Evolutionary conservation across 2,329 filamentous ascomycete genomes (phyloP).

Genomic region (Trichoderma atrobrunneum): DNA sequence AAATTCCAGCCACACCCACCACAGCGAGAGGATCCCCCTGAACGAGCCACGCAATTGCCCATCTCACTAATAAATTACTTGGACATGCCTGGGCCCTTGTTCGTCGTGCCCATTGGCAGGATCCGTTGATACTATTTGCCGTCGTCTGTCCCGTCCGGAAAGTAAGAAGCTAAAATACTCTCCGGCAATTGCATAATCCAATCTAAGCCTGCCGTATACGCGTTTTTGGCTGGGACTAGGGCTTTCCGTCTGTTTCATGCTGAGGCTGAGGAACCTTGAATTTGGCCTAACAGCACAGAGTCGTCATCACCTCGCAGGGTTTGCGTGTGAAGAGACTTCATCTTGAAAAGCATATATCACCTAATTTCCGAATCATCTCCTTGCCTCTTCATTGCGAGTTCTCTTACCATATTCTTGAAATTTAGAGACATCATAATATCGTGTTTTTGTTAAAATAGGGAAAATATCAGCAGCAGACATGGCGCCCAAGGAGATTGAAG

Average conservation of each 20-base stretch:
- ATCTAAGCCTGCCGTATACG: neutral
- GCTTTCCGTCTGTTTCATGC: neutral
- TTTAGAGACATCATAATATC: neutral
- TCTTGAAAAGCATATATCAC: neutral
- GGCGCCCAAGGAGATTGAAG: conserved; percentile 38
- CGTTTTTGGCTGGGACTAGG: neutral
- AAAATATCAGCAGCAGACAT: neutral
- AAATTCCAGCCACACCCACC: conserved; percentile 7
- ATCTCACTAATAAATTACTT: neutral
- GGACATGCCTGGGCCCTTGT: neutral
- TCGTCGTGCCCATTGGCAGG: conserved; percentile 7
- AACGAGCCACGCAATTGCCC: conserved; percentile 14
- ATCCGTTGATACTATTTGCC: neutral
- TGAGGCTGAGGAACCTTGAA: neutral
- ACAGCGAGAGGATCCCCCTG: conserved; percentile 5
- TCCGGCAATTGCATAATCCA: conserved; percentile 3
- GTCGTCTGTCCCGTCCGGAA: neutral
- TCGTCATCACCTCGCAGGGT: conserved; percentile 11
- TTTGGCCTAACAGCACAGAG: neutral
- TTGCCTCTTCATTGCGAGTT: neutral
- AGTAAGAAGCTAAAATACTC: conserved; percentile 9
- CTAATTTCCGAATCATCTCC: neutral
- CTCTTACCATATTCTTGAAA: neutral
- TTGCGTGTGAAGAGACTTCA: neutral
- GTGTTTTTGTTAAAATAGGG: neutral